These are phyloP conservation scores for Candida sojae DNA, from an alignment of 1,139 yeast genomes.

Conservation along the genomic window DNA sequence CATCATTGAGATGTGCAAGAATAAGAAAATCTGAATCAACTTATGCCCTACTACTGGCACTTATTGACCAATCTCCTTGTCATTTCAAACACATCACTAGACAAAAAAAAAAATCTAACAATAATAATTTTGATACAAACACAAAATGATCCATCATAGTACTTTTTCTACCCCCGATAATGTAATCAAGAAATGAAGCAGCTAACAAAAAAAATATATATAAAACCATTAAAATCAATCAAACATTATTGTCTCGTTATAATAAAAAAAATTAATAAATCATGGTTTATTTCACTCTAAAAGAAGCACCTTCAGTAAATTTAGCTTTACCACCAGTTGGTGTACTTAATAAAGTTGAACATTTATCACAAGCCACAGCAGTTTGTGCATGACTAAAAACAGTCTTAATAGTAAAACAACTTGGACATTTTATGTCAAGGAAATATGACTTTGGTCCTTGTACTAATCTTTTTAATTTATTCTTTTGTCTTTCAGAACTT, in stretches of 20 bases:
- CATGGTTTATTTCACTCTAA: conserved; percentile 87
- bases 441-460: conserved; percentile 98
- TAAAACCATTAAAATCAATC: neutral
- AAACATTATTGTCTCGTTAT: neutral
- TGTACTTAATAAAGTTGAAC: conserved; percentile 97
- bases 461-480: conserved; percentile 96
- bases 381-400: conserved; percentile 99
- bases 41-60: conserved; percentile 7
- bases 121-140: neutral
- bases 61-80: neutral
- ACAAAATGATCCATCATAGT: conserved; percentile 4
- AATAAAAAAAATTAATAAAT: neutral
- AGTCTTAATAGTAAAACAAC: conserved; percentile 98
- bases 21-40: neutral
- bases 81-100: neutral
- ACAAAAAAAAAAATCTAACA: conserved; percentile 1
- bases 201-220: neutral
- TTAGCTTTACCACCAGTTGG: conserved; percentile 99
- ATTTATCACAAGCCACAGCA: conserved; percentile 98
- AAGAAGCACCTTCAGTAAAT: conserved; percentile 98
- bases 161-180: conserved; percentile 4
- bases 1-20: conserved; percentile 6
- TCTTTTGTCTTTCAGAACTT: conserved; percentile 94
- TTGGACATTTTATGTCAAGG: conserved; percentile 99
- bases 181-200: conserved; percentile 8